Evolutionary conservation across 2,329 filamentous ascomycete genomes (phyloP), one percentile per base, ranked within the genome.

Genomic region (Colletotrichum musicola): DNA sequence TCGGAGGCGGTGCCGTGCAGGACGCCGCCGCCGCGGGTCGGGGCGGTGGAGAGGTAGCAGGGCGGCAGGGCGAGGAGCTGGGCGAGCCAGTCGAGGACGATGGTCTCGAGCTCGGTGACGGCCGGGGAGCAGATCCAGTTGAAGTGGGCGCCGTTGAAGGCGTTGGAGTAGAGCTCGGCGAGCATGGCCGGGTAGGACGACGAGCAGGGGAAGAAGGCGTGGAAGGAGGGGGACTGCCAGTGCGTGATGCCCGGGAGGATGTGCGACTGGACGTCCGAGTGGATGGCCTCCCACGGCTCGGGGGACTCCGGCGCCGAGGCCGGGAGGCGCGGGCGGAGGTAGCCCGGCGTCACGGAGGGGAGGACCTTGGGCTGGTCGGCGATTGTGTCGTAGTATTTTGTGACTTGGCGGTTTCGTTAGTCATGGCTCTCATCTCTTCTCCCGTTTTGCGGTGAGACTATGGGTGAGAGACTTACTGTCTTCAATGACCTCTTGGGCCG

Each of bases 101-200:
- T 87, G 0, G 95, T 97, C 84, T 98, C 95, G 55, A 98, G 87
- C 82, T 98, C 95, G 0, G 95, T 98, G 18, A 96, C 91, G 6
- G 93, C 94, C 0, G 95, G 95, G 6, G 91, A 94, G 81, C 95
- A 98, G 72, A 98, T 90, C 95, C 95, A 98, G 81, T 98, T 98
- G 85, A 98, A 98, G 46, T 94, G 94, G 1, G 95, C 94, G 16
- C 93, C 93, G 13, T 90, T 96, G 81, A 98, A 95, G 6, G 94
- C 92, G 5, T 93, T 91, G 50, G 90, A 93, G 84, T 97, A 98
- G 83, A 98, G 90, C 81, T 98, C 95, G 20, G 94, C 95, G 12
- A 98, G 86, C 79, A 97, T 95, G 30, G 90, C 89, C 0, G 95
- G 94, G 77, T 92, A 98, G 42, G 92, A 93, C 61, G 91, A 90